These are phyloP conservation scores for Mycena filopes DNA, from an alignment of 768 basidiomycete species.

Conservation along the genomic window DNA sequence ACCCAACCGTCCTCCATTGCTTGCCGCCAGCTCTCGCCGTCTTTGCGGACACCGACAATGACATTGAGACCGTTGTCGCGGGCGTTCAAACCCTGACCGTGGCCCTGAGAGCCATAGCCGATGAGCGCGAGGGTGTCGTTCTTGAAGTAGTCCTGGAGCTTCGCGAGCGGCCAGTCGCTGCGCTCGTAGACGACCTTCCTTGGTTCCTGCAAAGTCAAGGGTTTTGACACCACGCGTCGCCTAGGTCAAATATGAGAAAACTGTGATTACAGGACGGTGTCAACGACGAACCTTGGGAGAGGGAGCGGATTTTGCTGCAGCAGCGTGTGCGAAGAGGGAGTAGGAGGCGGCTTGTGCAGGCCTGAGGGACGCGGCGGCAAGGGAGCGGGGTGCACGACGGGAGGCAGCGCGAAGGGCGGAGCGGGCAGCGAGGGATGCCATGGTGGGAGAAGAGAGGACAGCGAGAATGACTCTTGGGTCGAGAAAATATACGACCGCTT, in stretches of 20 bases:
- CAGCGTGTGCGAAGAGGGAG: slow-evolving; percentile 70
- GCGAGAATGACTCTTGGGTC: neutral
- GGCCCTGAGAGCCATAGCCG: slow-evolving; percentile 98
- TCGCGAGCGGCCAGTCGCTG: slow-evolving; percentile 96
- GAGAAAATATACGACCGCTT: no score
- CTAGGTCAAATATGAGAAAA: slow-evolving; percentile 41
- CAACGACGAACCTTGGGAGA: slow-evolving; percentile 46
- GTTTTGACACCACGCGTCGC: slow-evolving; percentile 89
- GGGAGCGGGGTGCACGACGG: slow-evolving; percentile 70
- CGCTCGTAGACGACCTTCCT: slow-evolving; percentile 96
- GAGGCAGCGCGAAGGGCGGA: slow-evolving; percentile 73
- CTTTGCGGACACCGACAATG: slow-evolving; percentile 97
- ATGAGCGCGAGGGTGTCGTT: slow-evolving; percentile 99
- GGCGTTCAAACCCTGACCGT: slow-evolving; percentile 98
- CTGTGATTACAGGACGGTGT: slow-evolving; percentile 12
- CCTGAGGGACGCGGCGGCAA: slow-evolving; percentile 50
- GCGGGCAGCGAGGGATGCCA: slow-evolving; percentile 74
- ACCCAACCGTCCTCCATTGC: slow-evolving; percentile 97
- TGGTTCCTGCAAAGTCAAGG: slow-evolving; percentile 94
- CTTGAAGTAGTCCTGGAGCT: slow-evolving; percentile 99
- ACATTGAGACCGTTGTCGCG: slow-evolving; percentile 99
- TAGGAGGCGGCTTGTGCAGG: slow-evolving; percentile 69
- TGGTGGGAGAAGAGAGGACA: slow-evolving; percentile 47
- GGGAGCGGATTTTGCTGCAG: slow-evolving; percentile 52
- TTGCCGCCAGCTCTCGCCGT: slow-evolving; percentile 96